Evolutionary conservation across 495 filamentous ascomycete genomes (phyloP), one percentile per base, ranked within the genome.

Genomic region (Aspergillus heteromorphus): DNA sequence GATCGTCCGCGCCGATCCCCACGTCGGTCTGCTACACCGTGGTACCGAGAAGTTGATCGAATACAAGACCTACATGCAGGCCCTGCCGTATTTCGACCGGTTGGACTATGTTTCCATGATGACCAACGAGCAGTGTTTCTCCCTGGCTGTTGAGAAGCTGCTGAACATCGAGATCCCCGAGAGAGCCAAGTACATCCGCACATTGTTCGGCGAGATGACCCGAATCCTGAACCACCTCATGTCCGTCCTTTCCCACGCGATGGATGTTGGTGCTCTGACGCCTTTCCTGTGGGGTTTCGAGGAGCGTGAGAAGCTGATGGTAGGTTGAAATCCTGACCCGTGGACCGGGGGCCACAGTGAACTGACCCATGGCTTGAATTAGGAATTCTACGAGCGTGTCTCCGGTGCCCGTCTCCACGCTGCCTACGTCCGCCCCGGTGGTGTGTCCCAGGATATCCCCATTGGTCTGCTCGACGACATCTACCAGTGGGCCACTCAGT

Each of bases 341-440:
- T 27, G 27, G 14, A 62, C 40, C 38, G 7, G 36, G 27, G 41
- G 13, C n/a, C 14, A 10, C n/a, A 49, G 16, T 60, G 20, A 49
- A 49, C 53, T 61, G 43, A 64, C 45, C 17, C 11, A 8, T 8
- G 45, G 21, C 57, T 36, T 42, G 16, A 48, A 38, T 40, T 57
- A 97, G 92, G 93, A 99, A 86, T 99, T 99, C 78, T 99, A 99
- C 69, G 95, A 99, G 72, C 91, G 95, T 72, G 95, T 97, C 30
- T 97, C 93, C 38, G 95, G 95, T 59, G 95, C 95, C 59, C 92
- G 95, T 78, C 85, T 99, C 56, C 95, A 99, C 72, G 91, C 95
- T 43, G 95, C 95, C 63, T 99, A 99, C 66, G 92, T 99, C 63
- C 89, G 95, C 62, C 95, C 95, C 30, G 95, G 95, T 61, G 95